phyloP scores from a whole-genome alignment of 169 alveolate species.

The Plasmodium billcollinsi region DNA sequence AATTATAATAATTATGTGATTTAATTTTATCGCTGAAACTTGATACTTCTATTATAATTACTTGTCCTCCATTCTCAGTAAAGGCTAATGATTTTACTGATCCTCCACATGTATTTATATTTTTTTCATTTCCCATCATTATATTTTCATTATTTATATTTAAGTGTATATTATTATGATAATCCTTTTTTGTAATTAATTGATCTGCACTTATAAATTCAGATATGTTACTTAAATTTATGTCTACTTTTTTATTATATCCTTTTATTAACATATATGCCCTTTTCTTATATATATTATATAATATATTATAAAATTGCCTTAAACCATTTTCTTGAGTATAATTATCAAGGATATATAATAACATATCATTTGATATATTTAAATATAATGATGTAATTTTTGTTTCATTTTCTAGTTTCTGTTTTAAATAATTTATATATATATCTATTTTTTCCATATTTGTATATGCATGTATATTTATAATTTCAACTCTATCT shows the following conservation, averaged over 20 bases:
- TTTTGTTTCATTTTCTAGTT: constrained; percentile 88
- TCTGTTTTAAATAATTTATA: constrained; percentile 89
- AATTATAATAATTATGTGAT: constrained; percentile 45
- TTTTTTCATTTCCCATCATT: no score
- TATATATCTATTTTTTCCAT: constrained; percentile 93
- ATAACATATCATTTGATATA: constrained; percentile 81
- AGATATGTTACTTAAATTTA: background rate
- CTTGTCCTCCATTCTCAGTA: constrained; percentile 95
- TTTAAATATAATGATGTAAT: constrained; percentile 78
- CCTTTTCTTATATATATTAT: constrained; percentile 90
- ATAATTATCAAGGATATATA: constrained; percentile 87
- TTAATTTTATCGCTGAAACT: constrained; percentile 72
- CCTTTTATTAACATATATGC: constrained; percentile 91
- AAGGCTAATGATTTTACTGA: constrained; percentile 96
- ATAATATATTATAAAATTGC: constrained; percentile 88
- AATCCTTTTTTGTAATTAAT: background rate
- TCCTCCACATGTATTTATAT: constrained; percentile 79
- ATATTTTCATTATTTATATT: no score
- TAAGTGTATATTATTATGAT: background rate
- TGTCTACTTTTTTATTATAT: constrained; percentile 15
- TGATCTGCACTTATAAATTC: constrained; percentile 12
- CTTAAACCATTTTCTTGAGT: constrained; percentile 97
- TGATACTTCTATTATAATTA: constrained; percentile 92
- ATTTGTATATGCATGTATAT: constrained; percentile 92
- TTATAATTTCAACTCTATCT: constrained; percentile 96